Evolutionary conservation across 805 yeast species (phyloP).

Genomic region (Suhomyces kilbournensis): DNA sequence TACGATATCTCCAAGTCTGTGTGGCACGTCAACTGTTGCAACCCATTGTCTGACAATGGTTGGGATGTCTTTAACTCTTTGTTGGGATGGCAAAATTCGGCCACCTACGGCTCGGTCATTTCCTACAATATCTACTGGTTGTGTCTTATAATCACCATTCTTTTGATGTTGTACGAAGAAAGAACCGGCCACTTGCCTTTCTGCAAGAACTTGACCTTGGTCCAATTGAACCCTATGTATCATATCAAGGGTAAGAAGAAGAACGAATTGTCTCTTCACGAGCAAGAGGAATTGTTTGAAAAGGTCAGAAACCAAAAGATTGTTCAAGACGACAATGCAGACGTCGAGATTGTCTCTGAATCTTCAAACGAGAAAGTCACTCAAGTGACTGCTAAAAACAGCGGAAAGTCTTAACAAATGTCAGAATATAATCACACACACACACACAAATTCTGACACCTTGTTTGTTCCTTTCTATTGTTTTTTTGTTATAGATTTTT

Average conservation of each 20-base stretch:
- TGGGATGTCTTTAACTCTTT: conserved; percentile 97
- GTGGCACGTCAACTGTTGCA: conserved; percentile 98
- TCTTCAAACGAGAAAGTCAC: conserved; percentile 4
- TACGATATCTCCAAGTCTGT: conserved; percentile 76
- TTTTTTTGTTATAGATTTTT: neutral
- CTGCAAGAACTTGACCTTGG: conserved; percentile 40
- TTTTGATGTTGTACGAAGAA: conserved; percentile 78
- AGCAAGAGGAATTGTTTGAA: conserved; percentile 36
- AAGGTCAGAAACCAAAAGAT: conserved; percentile 15
- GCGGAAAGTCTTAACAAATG: neutral
- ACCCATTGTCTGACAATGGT: conserved; percentile 87
- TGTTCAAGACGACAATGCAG: neutral
- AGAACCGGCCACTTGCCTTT: conserved; percentile 78
- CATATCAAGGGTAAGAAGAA: conserved; percentile 34
- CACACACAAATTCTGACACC: neutral
- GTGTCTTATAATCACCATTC: conserved; percentile 50
- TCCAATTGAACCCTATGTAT: conserved; percentile 33
- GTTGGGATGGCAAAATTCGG: conserved; percentile 97
- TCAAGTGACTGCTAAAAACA: neutral
- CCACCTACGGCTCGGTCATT: conserved; percentile 87
- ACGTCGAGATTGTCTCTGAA: neutral
- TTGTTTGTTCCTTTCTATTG: neutral
- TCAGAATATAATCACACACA: neutral
- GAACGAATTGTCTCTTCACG: conserved; percentile 26
- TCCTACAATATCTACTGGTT: conserved; percentile 91